Evolutionary conservation across 805 yeast genomes (phyloP), one percentile per base, ranked within the genome.

Genomic region (Candida succiphila): DNA sequence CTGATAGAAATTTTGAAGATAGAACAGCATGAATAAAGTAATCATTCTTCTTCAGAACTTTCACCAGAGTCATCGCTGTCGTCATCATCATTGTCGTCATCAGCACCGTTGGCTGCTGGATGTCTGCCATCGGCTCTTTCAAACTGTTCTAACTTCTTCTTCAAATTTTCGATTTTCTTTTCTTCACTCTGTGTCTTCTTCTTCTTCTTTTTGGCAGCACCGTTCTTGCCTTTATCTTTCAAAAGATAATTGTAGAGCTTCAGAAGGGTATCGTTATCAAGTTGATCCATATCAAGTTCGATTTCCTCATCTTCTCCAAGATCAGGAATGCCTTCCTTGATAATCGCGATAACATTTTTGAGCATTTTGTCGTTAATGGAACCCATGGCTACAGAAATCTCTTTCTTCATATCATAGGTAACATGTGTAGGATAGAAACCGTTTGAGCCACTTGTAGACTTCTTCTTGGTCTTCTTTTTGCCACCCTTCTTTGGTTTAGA

Each of bases 371-470:
- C 94, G 29, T 86, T 72, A 32, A 70, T 53, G 38, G 75, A 77
- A 33, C 79, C 77, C 53, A 92, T 88, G 44, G 78, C 78, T 51
- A 87, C 96, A 36, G 87, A 75, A 37, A 92, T 78, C 54, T 86
- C 92, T 53, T 85, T 84, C 70, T 92, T 92, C 97, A 89, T 89
- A 51, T 88, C 97, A 53, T 85, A 92, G 0, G 96, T 84, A 34
- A 89, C 86, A 34, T 54, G 58, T 12, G 57, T 50, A 35, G 61
- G 60, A 31, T 56, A 54, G 17, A 50, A 36, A 19, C 42, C 41
- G 19, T 38, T 35, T 23, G 27, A 25, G 35, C 25, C 28, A 13
- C 43, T 30, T 10, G 46, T 40, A 13, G 33, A 34, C 16, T 39
- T 35, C 29, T 39, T 38, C 35, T 36, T 37, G 35, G 39, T 38